These are phyloP conservation scores for Durio zibethinus DNA, from an alignment of 345 rosid species.

Conservation along the genomic window DNA sequence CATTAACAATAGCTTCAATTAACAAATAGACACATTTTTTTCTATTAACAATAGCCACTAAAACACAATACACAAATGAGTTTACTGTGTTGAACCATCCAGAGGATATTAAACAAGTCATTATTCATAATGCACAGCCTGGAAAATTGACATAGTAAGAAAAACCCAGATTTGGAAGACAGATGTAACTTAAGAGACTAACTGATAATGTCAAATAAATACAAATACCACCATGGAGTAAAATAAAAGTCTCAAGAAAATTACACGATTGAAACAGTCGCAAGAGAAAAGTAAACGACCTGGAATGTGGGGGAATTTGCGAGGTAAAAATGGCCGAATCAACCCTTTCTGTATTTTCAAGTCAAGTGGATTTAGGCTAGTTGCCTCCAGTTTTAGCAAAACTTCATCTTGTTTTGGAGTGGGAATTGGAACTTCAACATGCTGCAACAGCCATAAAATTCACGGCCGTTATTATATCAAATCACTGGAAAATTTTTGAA, in stretches of 20 bases:
- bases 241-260: background rate
- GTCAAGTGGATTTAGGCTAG: conserved; percentile 48
- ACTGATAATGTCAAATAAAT: background rate
- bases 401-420: conserved; percentile 40
- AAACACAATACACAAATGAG: background rate
- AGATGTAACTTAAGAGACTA: background rate
- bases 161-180: background rate
- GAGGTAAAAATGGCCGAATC: conserved; percentile 45
- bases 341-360: conserved; percentile 57
- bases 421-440: conserved; percentile 47
- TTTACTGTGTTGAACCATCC: background rate
- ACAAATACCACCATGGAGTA: background rate
- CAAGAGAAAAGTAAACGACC: conserved; percentile 31
- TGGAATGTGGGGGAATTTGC: conserved; percentile 69
- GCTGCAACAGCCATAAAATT: conserved; percentile 30
- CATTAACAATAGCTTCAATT: background rate
- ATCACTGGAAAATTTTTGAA: background rate
- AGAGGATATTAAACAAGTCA: background rate
- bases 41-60: background rate
- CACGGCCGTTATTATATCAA: background rate
- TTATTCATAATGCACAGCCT: background rate
- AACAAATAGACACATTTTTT: background rate
- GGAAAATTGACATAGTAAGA: too few species aligned
- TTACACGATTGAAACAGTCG: background rate
- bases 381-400: conserved; percentile 51